Evolutionary conservation across 768 basidiomycete species (phyloP), one percentile per base, ranked within the genome.

Genomic region (Calocybe gangraenosa): DNA sequence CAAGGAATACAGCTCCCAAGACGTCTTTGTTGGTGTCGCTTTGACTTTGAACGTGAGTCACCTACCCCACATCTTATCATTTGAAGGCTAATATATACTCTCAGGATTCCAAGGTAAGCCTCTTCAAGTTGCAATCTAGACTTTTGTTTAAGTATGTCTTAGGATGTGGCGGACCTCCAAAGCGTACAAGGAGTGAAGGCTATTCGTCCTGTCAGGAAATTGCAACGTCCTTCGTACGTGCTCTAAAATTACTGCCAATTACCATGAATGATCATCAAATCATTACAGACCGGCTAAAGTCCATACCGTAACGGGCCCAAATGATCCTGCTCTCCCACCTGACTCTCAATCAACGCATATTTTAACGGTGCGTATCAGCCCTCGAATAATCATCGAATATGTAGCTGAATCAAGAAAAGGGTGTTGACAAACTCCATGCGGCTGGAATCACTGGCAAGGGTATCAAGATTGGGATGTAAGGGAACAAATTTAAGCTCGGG

Each of bases 391-490:
- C 18, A 14, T n/a, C n/a, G n/a, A n/a, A 37, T 9, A 18, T 14
- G 15, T 2, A 7, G 3, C 3, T 17, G 9, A 15, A 3, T 20
- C 5, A 17, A 22, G 40, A 21, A 30, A 37, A 80, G 77, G 78
- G 81, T 17, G 83, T 84, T 1, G 78, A 84, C 53, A 76, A 74
- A 48, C 68, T 84, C 15, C 84, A 87, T 56, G 79, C 79, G 3
- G 55, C 71, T 48, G 83, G 82, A 0, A 71, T 80, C 54, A 68
- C 69, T 20, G 85, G 87, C 11, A 71, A 71, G 32, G 84, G 84
- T 2, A 67, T 85, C 59, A 83, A 82, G 53, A 72, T 89, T 44
- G 85, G 74, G 48, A 78, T 86, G 78, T 79, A n/a, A n/a, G 58
- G 76, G 51, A 11, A 18, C 20, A 9, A 43, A 2, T 9, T 37